Percentiles rank a stretch among this genome's conserved stretches.
phyloP scores from a whole-genome alignment of 768 basidiomycete genomes.

The Kwoniella sp. region DNA sequence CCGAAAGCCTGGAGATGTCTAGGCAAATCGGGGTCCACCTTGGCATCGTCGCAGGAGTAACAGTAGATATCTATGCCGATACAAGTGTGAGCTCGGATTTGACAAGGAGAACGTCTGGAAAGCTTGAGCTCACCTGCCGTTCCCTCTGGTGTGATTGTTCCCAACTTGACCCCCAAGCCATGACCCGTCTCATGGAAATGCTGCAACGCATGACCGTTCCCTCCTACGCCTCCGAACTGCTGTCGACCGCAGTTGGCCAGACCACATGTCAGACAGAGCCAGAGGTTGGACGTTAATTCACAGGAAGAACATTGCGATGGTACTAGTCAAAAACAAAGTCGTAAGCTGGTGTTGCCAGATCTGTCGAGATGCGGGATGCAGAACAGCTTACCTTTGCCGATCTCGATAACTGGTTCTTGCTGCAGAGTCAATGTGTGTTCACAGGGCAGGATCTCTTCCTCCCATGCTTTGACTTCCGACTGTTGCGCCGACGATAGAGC shows the following conservation, averaged over 20 bases:
- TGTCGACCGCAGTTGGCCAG: conserved; percentile 83
- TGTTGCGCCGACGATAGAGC: conserved; percentile 87
- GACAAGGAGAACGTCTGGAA: no score
- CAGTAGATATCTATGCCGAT: conserved; percentile 77
- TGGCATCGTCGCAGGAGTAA: conserved; percentile 83
- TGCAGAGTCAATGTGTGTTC: conserved; percentile 71
- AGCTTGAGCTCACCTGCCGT: conserved; percentile 75
- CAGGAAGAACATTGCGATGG: conserved; percentile 80
- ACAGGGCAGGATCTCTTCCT: conserved; percentile 87
- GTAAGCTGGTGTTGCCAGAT: not conserved
- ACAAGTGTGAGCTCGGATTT: conserved; percentile 13
- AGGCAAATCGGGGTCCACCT: conserved; percentile 72
- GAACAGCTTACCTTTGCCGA: conserved; percentile 36
- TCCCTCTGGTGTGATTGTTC: conserved; percentile 95
- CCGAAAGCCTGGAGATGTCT: conserved; percentile 78
- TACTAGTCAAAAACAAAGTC: conserved; percentile 58
- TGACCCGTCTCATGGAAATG: conserved; percentile 77
- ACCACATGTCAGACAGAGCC: conserved; percentile 93
- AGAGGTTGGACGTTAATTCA: conserved; percentile 85
- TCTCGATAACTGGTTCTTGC: conserved; percentile 57
- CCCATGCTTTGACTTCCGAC: conserved; percentile 96
- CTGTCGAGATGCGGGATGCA: no score
- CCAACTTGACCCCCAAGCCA: conserved; percentile 84
- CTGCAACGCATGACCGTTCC: conserved; percentile 83
- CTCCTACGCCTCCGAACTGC: conserved; percentile 77